Evolutionary conservation across 805 yeast genomes (phyloP), one percentile per base, ranked within the genome.

Genomic region (Saturnispora hagleri): DNA sequence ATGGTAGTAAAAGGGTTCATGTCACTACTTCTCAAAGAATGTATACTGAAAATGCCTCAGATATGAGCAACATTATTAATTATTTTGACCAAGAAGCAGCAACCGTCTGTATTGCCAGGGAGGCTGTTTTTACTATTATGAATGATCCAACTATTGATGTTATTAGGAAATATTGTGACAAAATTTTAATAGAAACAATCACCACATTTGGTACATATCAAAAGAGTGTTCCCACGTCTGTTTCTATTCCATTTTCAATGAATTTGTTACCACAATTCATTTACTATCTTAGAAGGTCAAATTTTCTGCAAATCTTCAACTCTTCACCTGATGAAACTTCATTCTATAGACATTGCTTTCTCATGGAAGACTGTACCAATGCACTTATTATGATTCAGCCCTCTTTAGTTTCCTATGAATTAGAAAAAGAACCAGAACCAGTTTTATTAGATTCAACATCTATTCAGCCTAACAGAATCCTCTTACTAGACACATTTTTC

Each of bases 311-410:
- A 58, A 80, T 82, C 18, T 82, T 82, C 68, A 81, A 81, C 60
- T 79, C 78, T 58, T 82, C 87, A 1, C 89, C 89, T 0, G 89
- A 82, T 67, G 89, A 82, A 64, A 81, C 89, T 5, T 73, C 81
- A 17, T 82, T 75, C 61, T 74, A 79, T 54, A 74, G 86, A 60
- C 87, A 82, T 59, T 71, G 79, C 35, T 76, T 82, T 61, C 67
- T 79, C 61, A 76, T 76, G 41, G 88, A 82, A 63, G 86, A 83
- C 58, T 73, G 79, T 18, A 69, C 71, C 35, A 81, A 81, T 57
- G 73, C 86, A 1, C 69, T 82, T 57, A 73, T 79, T 38, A 82
- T 82, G 86, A 80, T 82, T 54, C 88, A 83, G 62, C 88, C 89
- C 31, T 77, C 85, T 2, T 70, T 82, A 59, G 74, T 82, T 3